Evolutionary conservation across 345 rosid genomes (phyloP).

Genomic region (Draba incana): DNA sequence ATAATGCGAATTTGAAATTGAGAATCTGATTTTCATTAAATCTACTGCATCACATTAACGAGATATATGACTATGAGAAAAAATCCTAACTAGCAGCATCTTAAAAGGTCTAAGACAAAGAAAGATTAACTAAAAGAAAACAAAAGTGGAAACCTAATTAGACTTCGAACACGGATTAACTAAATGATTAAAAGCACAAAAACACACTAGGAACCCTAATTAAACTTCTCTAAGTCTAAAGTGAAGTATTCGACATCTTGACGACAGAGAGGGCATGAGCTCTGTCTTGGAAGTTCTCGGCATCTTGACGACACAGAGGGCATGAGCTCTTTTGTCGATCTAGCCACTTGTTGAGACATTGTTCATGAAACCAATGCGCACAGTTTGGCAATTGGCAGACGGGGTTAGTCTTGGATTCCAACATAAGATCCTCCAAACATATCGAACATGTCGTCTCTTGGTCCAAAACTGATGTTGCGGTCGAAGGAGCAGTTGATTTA

Average conservation of each 20-base stretch:
- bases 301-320: not conserved
- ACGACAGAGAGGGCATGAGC: not conserved
- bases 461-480: not conserved
- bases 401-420: not conserved
- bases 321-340: not conserved
- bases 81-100: not conserved
- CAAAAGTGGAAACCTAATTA: too few relatives aligned
- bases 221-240: too few relatives aligned
- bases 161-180: too few relatives aligned
- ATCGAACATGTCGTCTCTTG: not conserved
- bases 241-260: not conserved
- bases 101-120: not conserved
- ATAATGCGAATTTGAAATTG: not conserved
- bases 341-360: not conserved
- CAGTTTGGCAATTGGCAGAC: not conserved
- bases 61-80: too few relatives aligned
- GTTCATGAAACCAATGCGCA: not conserved
- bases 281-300: not conserved
- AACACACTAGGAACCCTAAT: not conserved
- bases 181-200: not conserved
- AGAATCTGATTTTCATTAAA: not conserved
- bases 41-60: too few relatives aligned
- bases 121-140: too few relatives aligned
- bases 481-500: too few relatives aligned
- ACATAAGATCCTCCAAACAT: not conserved